These are phyloP conservation scores for Aurinia saxatilis DNA, from an alignment of 345 rosid genomes.

Conservation along the genomic window DNA sequence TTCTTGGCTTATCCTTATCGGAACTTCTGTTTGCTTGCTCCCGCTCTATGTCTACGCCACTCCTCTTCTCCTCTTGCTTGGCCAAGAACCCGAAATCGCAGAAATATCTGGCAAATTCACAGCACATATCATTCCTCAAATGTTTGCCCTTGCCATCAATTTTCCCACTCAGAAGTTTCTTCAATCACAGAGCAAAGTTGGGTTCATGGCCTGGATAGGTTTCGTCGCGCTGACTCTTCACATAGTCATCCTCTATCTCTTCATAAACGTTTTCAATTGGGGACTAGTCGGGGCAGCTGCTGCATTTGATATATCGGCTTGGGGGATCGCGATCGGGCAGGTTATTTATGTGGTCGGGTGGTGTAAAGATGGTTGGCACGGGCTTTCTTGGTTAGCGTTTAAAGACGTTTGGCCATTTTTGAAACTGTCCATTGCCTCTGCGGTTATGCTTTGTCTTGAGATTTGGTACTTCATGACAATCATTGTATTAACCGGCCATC, in stretches of 20 bases:
- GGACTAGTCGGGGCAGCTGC: conserved; percentile 77
- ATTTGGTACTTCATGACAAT: conserved; percentile 97
- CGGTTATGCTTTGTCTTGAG: conserved; percentile 93
- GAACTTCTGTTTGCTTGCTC: conserved; percentile 49
- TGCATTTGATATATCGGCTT: conserved; percentile 65
- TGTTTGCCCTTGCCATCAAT: conserved; percentile 79
- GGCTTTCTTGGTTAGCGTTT: conserved; percentile 81
- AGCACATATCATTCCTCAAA: conserved; percentile 72
- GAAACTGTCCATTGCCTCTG: conserved; percentile 84
- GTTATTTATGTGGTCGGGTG: conserved; percentile 71
- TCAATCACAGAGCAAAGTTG: conserved; percentile 85
- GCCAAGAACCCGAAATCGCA: conserved; percentile 63
- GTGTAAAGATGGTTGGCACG: conserved; percentile 87
- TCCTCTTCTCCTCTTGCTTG: conserved; percentile 64
- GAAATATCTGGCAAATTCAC: conserved; percentile 64
- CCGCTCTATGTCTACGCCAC: conserved; percentile 78
- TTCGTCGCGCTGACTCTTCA: conserved; percentile 51
- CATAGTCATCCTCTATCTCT: conserved; percentile 40
- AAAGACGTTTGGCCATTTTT: conserved; percentile 75
- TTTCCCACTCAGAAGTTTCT: conserved; percentile 87
- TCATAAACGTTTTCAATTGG: conserved; percentile 59
- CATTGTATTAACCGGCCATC: conserved; percentile 93
- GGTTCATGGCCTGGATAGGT: conserved; percentile 75
- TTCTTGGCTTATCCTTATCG: conserved; percentile 70
- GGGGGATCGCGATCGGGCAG: conserved; percentile 66